Percentiles rank a stretch among this genome's conserved stretches.
Conservation (phyloP, 2,329 filamentous ascomycete genomes). For the Lasiodiplodia citricola region DNA sequence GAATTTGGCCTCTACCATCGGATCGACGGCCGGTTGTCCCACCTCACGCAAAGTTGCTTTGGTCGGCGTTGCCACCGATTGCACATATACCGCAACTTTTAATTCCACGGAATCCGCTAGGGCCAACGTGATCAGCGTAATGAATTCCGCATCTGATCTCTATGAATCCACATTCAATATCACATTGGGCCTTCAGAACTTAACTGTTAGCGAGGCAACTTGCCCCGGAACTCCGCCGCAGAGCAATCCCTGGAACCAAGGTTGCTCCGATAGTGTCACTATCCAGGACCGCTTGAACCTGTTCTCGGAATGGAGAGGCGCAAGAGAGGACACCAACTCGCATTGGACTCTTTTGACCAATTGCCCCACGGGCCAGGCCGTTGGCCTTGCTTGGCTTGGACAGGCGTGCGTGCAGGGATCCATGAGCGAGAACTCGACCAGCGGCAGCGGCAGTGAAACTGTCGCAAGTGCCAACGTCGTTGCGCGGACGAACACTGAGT, state of each 20-base stretch:
- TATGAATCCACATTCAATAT: conserved; percentile 96
- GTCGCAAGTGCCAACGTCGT: conserved; percentile 90
- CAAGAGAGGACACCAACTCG: conserved; percentile 77
- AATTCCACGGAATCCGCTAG: conserved; percentile 67
- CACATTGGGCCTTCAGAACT: conserved; percentile 83
- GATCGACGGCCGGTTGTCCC: conserved; percentile 82
- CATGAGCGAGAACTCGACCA: conserved; percentile 47
- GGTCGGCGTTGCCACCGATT: conserved; percentile 91
- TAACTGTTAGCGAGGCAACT: conserved; percentile 75
- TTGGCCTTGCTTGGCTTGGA: conserved; percentile 91
- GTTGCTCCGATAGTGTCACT: conserved; percentile 65
- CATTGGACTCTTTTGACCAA: conserved; percentile 91
- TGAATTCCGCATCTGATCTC: conserved; percentile 84
- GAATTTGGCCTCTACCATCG: conserved; percentile 79
- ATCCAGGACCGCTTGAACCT: conserved; percentile 82
- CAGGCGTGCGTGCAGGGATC: conserved; percentile 73
- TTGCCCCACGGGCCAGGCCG: conserved; percentile 81
- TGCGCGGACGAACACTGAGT: conserved; percentile 79
- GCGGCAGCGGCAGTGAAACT: conserved; percentile 62
- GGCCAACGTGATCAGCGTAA: conserved; percentile 77
- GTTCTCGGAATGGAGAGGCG: conserved; percentile 88
- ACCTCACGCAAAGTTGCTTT: conserved; percentile 89
- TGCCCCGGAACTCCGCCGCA: conserved; percentile 74
- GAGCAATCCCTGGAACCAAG: conserved; percentile 82
- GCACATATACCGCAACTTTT: conserved; percentile 80